Evolutionary conservation across 1,284 basidiomycete species (phyloP).

Genomic region (Trametes sp.): DNA sequence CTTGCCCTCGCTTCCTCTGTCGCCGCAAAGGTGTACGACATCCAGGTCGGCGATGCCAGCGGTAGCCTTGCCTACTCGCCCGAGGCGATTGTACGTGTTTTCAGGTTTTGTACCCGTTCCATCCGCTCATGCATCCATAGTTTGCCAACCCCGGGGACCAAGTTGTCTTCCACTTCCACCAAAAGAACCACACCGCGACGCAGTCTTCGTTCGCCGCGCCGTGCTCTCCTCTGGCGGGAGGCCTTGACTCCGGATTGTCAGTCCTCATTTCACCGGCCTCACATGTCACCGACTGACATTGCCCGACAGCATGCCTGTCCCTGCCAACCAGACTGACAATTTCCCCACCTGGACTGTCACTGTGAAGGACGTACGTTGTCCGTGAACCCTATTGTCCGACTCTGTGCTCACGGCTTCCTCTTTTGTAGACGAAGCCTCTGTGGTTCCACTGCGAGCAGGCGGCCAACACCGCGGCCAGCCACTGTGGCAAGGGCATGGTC

Average conservation of each 20-base stretch:
- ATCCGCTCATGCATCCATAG: too few relatives aligned
- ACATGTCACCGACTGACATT: background rate
- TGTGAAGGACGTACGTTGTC: constrained; percentile 45
- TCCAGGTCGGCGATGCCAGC: constrained; percentile 59
- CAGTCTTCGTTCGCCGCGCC: constrained; percentile 64
- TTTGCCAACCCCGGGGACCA: constrained; percentile 59
- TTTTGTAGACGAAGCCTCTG: constrained; percentile 44
- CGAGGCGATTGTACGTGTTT: constrained; percentile 56
- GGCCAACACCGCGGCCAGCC: constrained; percentile 46
- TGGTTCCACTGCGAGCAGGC: constrained; percentile 55
- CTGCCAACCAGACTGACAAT: constrained; percentile 47
- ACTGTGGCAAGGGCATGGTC: constrained; percentile 72
- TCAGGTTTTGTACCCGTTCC: too few relatives aligned
- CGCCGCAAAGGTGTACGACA: constrained; percentile 50
- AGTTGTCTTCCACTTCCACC: constrained; percentile 64
- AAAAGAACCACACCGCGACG: constrained; percentile 63
- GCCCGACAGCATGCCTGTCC: constrained; percentile 55
- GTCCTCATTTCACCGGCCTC: constrained; percentile 31
- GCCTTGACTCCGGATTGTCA: constrained; percentile 67
- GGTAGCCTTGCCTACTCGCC: constrained; percentile 55
- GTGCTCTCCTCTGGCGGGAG: constrained; percentile 55
- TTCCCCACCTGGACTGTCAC: constrained; percentile 46
- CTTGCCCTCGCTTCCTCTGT: constrained; percentile 55
- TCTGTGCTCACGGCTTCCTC: background rate
- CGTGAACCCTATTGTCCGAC: background rate